Conservation (phyloP, 148 eudicot species). For the Chenopodium berlandieri region DNA sequence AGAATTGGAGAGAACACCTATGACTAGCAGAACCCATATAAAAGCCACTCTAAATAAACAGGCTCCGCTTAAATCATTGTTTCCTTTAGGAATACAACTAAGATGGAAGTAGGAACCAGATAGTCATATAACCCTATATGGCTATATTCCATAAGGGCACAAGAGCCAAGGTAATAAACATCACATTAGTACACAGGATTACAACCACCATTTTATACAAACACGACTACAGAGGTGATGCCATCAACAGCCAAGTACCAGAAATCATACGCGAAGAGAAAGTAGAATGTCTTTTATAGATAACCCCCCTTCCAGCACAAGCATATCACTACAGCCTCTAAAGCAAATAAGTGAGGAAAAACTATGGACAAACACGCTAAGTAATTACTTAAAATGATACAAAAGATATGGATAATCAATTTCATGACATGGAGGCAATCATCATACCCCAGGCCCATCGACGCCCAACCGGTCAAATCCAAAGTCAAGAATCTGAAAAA, state of each 20-base stretch:
- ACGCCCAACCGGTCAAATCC: conserved; percentile 96
- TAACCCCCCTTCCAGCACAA: background rate
- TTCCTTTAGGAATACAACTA: background rate
- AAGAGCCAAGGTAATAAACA: background rate
- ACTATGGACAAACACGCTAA: background rate
- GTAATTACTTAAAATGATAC: background rate
- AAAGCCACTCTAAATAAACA: background rate
- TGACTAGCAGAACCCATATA: background rate
- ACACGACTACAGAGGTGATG: background rate
- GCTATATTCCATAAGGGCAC: background rate
- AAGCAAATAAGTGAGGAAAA: background rate
- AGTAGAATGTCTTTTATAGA: background rate
- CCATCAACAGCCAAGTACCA: background rate
- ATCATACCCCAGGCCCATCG: conserved; percentile 65
- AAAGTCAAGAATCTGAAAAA: conserved; percentile 85
- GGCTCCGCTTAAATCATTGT: background rate
- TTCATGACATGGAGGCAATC: background rate
- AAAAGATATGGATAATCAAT: background rate
- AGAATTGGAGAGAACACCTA: background rate
- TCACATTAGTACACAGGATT: background rate
- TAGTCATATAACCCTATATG: background rate
- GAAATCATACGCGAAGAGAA: background rate
- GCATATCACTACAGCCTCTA: background rate
- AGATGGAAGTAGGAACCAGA: background rate
- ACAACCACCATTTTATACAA: background rate